Evolutionary conservation across 2,329 filamentous ascomycete genomes (phyloP).

Genomic region (Lasiodiplodia gonubiensis): DNA sequence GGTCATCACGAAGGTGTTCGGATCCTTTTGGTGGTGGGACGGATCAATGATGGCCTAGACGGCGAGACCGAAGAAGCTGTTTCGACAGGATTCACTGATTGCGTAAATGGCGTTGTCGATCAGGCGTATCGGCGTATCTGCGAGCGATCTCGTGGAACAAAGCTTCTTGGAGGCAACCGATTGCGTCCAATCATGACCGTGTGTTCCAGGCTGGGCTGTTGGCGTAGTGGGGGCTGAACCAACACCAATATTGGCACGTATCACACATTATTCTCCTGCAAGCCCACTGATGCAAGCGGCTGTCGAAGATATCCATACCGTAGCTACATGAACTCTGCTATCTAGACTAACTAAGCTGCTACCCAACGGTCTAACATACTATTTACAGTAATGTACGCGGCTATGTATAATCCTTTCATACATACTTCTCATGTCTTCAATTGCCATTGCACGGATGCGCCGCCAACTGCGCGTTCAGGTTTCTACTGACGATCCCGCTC

Average conservation of each 20-base stretch:
- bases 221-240: neutral
- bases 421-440: neutral
- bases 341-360: neutral
- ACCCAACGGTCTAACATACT: neutral
- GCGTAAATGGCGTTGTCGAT: neutral
- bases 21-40: neutral
- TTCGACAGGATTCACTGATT: neutral
- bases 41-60: neutral
- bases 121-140: neutral
- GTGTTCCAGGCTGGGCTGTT: neutral
- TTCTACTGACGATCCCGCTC: constrained; percentile 34
- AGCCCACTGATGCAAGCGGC: no score
- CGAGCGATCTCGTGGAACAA: neutral
- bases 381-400: neutral
- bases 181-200: neutral
- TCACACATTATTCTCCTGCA: no score
- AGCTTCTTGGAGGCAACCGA: neutral
- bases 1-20: neutral
- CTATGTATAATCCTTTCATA: neutral
- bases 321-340: neutral
- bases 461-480: constrained; percentile 27
- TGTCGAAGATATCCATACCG: neutral
- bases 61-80: neutral
- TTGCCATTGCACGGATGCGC: constrained; percentile 4
- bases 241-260: neutral